phyloP scores from a whole-genome alignment of 2,329 filamentous ascomycete species.

The Calonectria pauciramosa region DNA sequence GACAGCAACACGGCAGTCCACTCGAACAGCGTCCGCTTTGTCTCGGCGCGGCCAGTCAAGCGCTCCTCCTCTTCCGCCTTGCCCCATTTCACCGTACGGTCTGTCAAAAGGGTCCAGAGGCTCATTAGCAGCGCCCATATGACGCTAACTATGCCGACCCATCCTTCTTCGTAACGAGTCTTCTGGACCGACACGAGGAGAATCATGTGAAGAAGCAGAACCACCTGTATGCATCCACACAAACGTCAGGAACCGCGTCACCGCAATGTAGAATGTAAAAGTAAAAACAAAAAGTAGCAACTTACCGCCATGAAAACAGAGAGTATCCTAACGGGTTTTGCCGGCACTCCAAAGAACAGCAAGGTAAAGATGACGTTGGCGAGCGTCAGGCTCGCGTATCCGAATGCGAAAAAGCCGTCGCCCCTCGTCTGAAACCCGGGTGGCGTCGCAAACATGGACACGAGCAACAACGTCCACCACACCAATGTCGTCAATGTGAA shows the following conservation, averaged over 20 bases:
- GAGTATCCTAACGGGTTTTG: slow-evolving; percentile 81
- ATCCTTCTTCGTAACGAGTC: slow-evolving; percentile 86
- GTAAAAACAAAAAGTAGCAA: background rate
- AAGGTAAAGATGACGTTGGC: slow-evolving; percentile 82
- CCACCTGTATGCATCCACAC: slow-evolving; percentile 39
- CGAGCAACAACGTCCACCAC: slow-evolving; percentile 95
- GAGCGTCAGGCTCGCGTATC: slow-evolving; percentile 83
- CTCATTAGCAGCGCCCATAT: slow-evolving; percentile 85
- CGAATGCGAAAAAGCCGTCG: slow-evolving; percentile 92
- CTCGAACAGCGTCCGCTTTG: slow-evolving; percentile 83
- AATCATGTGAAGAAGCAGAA: slow-evolving; percentile 75
- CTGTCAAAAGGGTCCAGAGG: slow-evolving; percentile 83
- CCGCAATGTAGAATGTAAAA: too few species aligned
- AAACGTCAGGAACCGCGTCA: background rate
- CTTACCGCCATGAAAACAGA: slow-evolving; percentile 72
- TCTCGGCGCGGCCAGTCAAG: slow-evolving; percentile 89
- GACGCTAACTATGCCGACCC: slow-evolving; percentile 89
- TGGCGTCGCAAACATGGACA: slow-evolving; percentile 91
- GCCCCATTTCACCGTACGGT: slow-evolving; percentile 89
- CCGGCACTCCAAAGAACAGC: slow-evolving; percentile 90
- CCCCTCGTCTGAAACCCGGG: slow-evolving; percentile 88
- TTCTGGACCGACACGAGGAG: slow-evolving; percentile 82
- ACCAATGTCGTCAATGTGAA: slow-evolving; percentile 82
- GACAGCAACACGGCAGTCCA: slow-evolving; percentile 86
- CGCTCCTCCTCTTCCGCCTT: slow-evolving; percentile 94